phyloP scores from a whole-genome alignment of 306 rosid species.

The Medicago lupulina region DNA sequence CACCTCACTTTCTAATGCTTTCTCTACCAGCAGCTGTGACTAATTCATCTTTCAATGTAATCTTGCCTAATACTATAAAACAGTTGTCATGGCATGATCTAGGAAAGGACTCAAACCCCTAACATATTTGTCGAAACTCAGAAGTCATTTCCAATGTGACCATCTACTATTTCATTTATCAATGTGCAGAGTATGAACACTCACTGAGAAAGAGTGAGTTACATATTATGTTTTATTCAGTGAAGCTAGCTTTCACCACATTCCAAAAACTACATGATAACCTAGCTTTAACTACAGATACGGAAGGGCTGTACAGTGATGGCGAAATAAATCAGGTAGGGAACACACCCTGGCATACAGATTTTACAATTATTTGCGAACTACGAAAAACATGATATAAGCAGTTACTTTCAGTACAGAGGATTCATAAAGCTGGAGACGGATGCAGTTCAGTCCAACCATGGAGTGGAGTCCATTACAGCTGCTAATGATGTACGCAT shows the following conservation, averaged over 20 bases:
- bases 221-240: conserved; percentile 8
- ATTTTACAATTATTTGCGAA: conserved; percentile 51
- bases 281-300: conserved; percentile 33
- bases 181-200: background rate
- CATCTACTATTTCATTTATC: conserved; percentile 21
- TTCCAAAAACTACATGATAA: conserved; percentile 33
- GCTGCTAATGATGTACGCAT: conserved; percentile 41
- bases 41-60: background rate
- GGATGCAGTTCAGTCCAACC: conserved; percentile 44
- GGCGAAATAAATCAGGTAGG: conserved; percentile 12
- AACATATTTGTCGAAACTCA: background rate
- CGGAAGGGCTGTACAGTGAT: conserved; percentile 40
- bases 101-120: background rate
- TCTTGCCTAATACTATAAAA: background rate
- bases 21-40: background rate
- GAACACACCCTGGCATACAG: conserved; percentile 42
- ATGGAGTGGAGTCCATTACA: conserved; percentile 43
- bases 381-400: conserved; percentile 32
- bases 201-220: conserved; percentile 9
- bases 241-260: conserved; percentile 3
- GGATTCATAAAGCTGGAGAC: conserved; percentile 42
- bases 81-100: background rate
- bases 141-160: conserved; percentile 4
- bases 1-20: background rate
- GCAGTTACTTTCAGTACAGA: conserved; percentile 41